Conservation (phyloP, 2,329 filamentous ascomycete genomes). For the Blastomyces parvus region DNA sequence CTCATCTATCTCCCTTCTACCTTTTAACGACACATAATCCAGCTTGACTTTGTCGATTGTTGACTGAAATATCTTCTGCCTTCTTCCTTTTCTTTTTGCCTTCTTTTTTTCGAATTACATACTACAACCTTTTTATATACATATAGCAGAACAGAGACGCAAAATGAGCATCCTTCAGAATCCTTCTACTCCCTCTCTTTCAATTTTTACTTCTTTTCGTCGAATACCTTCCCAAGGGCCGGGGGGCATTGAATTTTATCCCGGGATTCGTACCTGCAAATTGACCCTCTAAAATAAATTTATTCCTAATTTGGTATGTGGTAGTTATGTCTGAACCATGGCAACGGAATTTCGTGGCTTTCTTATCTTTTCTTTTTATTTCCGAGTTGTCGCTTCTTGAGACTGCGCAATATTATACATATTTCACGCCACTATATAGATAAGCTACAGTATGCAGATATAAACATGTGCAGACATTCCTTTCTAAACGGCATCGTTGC, state of each 20-base stretch:
- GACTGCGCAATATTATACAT: background rate
- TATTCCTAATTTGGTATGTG: background rate
- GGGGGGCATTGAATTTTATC: background rate
- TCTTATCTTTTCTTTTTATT: background rate
- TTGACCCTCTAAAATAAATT: background rate
- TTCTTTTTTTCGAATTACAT: background rate
- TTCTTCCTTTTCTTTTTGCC: background rate
- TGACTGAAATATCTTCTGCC: background rate
- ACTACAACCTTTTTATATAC: background rate
- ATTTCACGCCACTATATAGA: no score
- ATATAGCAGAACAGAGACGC: background rate
- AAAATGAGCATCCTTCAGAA: background rate
- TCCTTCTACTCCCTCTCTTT: background rate
- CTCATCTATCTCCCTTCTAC: background rate
- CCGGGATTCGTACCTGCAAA: background rate
- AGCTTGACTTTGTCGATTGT: background rate
- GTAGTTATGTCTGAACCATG: background rate
- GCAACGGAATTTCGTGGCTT: background rate
- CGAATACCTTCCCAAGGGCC: background rate
- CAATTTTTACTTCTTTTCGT: background rate
- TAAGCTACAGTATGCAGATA: background rate
- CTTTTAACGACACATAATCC: background rate
- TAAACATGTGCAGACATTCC: background rate
- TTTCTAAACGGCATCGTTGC: background rate
- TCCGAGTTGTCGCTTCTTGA: background rate